phyloP scores from a whole-genome alignment of 2,329 filamentous ascomycete species.

The Nemania sp. region DNA sequence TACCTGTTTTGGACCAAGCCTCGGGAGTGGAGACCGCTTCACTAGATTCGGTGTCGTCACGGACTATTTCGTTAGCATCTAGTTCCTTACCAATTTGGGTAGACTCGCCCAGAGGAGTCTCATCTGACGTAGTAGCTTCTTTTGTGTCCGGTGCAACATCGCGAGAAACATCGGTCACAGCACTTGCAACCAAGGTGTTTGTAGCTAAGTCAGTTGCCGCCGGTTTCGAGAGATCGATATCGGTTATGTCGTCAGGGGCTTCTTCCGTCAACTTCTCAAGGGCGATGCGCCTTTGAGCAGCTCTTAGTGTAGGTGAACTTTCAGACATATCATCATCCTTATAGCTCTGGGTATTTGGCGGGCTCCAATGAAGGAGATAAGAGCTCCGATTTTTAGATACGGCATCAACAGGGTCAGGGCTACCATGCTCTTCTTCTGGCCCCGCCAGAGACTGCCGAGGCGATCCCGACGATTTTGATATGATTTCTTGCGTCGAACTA shows the following conservation, averaged over 20 bases:
- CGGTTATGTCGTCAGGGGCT: constrained; percentile 7
- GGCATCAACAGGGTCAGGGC: constrained; percentile 55
- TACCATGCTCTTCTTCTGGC: constrained; percentile 38
- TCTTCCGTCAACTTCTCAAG: constrained; percentile 26
- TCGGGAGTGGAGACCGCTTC: constrained; percentile 26
- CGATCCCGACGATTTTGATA: constrained; percentile 16
- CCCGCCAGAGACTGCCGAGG: constrained; percentile 34
- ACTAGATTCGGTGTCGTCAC: constrained; percentile 21
- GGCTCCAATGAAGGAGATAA: constrained; percentile 56
- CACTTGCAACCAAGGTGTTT: constrained; percentile 27
- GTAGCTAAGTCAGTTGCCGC: constrained; percentile 13
- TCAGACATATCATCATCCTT: constrained; percentile 35
- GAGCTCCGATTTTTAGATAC: constrained; percentile 59
- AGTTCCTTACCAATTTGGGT: background rate
- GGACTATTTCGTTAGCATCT: constrained; percentile 18
- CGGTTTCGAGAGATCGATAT: constrained; percentile 2
- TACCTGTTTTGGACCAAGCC: constrained; percentile 55
- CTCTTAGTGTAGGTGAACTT: constrained; percentile 33
- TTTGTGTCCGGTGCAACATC: constrained; percentile 5
- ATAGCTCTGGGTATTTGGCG: constrained; percentile 50
- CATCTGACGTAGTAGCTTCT: constrained; percentile 16
- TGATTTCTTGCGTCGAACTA: constrained; percentile 12
- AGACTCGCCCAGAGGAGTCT: background rate
- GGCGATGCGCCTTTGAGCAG: constrained; percentile 23
- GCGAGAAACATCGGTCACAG: background rate